Conservation (phyloP, 208 protist genomes). For the Kentomonas sorsogonicus region DNA sequence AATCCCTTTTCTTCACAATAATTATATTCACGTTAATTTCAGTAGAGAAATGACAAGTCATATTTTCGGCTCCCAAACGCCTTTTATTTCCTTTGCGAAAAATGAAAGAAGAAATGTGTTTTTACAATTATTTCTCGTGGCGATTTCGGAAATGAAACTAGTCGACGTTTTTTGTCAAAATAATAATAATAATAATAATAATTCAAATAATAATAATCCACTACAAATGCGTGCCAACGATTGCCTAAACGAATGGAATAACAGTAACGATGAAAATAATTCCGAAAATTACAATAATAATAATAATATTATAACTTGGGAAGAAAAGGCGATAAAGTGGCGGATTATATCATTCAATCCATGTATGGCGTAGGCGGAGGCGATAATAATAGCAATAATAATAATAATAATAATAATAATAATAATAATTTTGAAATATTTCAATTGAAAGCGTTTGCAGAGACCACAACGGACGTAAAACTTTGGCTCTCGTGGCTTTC, state of each 20-base stretch:
- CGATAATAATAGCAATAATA: neutral
- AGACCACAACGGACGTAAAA: neutral
- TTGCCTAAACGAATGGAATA: neutral
- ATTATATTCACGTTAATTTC: too few relatives aligned
- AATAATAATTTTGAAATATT: neutral
- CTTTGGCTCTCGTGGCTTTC: neutral
- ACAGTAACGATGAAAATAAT: too few relatives aligned
- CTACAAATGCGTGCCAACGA: neutral
- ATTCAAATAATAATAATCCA: neutral
- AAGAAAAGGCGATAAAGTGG: neutral
- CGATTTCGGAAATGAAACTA: neutral
- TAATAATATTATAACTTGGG: neutral
- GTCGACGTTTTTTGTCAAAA: neutral
- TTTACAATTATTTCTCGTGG: neutral
- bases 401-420: neutral
- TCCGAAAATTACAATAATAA: neutral
- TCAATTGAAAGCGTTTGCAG: neutral
- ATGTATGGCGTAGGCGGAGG: neutral
- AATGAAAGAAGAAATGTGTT: constrained; percentile 10
- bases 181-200: neutral
- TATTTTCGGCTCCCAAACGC: neutral
- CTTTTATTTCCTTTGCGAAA: constrained; percentile 10
- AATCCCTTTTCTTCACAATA: neutral
- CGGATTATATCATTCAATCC: too few relatives aligned
- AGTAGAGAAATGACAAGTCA: neutral